These are phyloP conservation scores for Boletus rubropictus DNA, from an alignment of 768 basidiomycete species.

Conservation along the genomic window DNA sequence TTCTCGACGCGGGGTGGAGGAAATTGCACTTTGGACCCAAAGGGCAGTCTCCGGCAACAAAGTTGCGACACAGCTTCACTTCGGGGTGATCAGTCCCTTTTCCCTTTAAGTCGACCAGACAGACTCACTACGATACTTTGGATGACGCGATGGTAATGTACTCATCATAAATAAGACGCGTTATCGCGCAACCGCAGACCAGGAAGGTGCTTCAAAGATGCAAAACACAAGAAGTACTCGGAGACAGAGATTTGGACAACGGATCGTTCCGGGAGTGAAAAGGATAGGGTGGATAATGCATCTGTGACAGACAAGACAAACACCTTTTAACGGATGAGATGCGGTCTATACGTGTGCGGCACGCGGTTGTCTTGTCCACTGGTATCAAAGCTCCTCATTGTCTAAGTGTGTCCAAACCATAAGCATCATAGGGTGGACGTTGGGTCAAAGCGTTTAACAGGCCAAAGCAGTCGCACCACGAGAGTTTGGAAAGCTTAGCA, in stretches of 20 bases:
- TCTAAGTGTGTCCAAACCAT: conserved; percentile 10
- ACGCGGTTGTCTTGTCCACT: conserved; percentile 28
- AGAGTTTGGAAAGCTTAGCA: not conserved
- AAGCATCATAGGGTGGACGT: not conserved
- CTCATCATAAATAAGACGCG: conserved; percentile 8
- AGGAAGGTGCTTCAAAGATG: not conserved
- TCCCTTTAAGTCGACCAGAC: not conserved
- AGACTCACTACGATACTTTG: conserved; percentile 31
- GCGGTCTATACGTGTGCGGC: conserved; percentile 28
- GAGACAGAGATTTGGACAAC: not conserved
- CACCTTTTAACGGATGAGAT: conserved; percentile 30
- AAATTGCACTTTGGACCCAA: conserved; percentile 37
- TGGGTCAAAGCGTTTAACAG: conserved; percentile 11
- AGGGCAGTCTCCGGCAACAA: conserved; percentile 32
- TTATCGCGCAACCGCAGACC: not conserved
- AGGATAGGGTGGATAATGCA: conserved; percentile 15
- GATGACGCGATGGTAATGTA: conserved; percentile 12
- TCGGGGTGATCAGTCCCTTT: conserved; percentile 3
- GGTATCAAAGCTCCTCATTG: conserved; percentile 7
- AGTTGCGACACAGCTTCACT: conserved; percentile 37
- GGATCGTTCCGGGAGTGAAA: conserved; percentile 2
- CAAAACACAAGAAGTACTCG: not conserved
- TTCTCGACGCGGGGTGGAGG: conserved; percentile 27
- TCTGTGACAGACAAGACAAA: conserved; percentile 18
- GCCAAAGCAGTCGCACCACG: conserved; percentile 1